Percentiles rank a stretch among this genome's conserved stretches.
These are phyloP conservation scores for Pythium pyrilobum DNA, from an alignment of 352 stramenopile species.

Conservation along the genomic window DNA sequence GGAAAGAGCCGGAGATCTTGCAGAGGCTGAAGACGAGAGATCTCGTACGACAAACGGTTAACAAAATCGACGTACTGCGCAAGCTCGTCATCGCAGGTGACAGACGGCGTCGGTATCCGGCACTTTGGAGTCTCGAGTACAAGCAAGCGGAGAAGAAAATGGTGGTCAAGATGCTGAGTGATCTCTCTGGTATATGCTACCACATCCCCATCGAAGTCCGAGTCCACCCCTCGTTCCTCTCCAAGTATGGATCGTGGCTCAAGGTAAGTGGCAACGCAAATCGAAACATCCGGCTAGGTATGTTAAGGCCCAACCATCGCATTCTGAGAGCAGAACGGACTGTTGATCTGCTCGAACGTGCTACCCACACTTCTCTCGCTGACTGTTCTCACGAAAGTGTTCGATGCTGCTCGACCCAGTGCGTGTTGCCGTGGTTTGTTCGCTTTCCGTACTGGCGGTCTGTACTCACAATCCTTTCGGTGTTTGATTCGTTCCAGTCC, in stretches of 20 bases:
- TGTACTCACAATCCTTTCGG: not conserved
- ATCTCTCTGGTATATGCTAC: slow-evolving; percentile 19
- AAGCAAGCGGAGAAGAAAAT: not conserved
- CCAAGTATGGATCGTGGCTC: slow-evolving; percentile 5
- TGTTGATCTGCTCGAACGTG: slow-evolving; percentile 9
- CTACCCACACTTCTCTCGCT: slow-evolving; percentile 11
- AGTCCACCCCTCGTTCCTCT: slow-evolving; percentile 1
- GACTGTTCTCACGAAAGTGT: slow-evolving; percentile 8
- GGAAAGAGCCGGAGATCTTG: not conserved
- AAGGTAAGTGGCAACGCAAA: too few species aligned
- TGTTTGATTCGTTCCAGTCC: not conserved
- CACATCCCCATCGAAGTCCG: slow-evolving; percentile 12
- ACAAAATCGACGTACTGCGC: slow-evolving; percentile 8
- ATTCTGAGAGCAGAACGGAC: not conserved
- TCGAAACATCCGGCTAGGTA: too few species aligned
- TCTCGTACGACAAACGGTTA: slow-evolving; percentile 1
- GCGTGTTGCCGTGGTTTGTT: not conserved
- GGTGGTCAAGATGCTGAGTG: slow-evolving; percentile 12
- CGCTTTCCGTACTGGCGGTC: not conserved
- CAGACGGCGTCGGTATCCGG: slow-evolving; percentile 2
- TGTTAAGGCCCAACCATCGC: not conserved
- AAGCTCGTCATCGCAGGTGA: slow-evolving; percentile 5
- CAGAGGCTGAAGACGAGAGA: slow-evolving; percentile 5
- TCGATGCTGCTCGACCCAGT: slow-evolving; percentile 1
- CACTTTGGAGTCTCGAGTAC: slow-evolving; percentile 11